phyloP scores from a whole-genome alignment of 345 rosid genomes.

The Euphorbia lathyris region DNA sequence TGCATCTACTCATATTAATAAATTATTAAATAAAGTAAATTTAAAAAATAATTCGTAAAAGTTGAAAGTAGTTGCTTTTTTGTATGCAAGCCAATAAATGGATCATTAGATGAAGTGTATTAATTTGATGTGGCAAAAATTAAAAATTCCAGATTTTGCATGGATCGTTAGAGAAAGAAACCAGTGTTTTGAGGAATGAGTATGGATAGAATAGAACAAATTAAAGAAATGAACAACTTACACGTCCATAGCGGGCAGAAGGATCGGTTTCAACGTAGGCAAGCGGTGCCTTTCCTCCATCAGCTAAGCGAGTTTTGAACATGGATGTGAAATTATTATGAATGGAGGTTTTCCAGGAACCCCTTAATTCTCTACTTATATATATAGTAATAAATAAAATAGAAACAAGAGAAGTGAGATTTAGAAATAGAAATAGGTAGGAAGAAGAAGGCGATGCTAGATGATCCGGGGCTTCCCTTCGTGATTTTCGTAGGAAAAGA shows the following conservation, averaged over 20 bases:
- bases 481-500: slow-evolving; percentile 82
- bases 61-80: too few species aligned
- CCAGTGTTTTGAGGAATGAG: too few species aligned
- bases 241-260: slow-evolving; percentile 86
- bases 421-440: neutral
- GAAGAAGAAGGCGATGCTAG: slow-evolving; percentile 32
- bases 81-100: too few species aligned
- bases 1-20: too few species aligned
- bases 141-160: too few species aligned
- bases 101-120: too few species aligned
- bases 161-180: too few species aligned
- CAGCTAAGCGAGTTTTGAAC: slow-evolving; percentile 36
- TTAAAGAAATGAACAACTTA: slow-evolving; percentile 36
- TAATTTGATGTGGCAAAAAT: too few species aligned
- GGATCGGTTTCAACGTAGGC: slow-evolving; percentile 81
- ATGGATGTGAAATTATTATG: slow-evolving; percentile 26
- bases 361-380: neutral
- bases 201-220: too few species aligned
- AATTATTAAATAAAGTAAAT: too few species aligned
- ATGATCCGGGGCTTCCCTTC: slow-evolving; percentile 84
- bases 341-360: slow-evolving; percentile 13
- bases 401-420: neutral
- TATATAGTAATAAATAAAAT: neutral
- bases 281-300: slow-evolving; percentile 27
- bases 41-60: too few species aligned